These are phyloP conservation scores for Lepiota brunneoincarnata DNA, from an alignment of 768 basidiomycete species.

Conservation along the genomic window DNA sequence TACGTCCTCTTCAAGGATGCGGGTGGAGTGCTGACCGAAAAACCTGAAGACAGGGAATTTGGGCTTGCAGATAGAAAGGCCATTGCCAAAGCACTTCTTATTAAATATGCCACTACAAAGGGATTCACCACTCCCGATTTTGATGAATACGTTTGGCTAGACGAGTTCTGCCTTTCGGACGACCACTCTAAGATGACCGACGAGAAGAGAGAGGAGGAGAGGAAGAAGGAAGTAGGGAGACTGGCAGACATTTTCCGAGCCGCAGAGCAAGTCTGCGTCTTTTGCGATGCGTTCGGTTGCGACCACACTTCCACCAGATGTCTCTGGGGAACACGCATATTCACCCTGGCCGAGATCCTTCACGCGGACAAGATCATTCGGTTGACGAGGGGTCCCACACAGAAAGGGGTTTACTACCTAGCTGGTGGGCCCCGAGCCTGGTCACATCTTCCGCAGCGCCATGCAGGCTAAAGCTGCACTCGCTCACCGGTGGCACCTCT, in stretches of 20 bases:
- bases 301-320: slow-evolving; percentile 3
- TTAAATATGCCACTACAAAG: neutral
- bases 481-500: slow-evolving; percentile 16
- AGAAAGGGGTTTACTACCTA: neutral
- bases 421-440: neutral
- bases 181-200: neutral
- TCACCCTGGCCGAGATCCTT: slow-evolving; percentile 9
- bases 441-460: neutral
- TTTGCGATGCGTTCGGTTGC: slow-evolving; percentile 3
- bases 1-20: neutral
- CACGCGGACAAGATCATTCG: neutral
- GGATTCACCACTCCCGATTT: neutral
- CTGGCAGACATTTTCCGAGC: slow-evolving; percentile 9
- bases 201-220: neutral
- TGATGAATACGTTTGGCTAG: slow-evolving; percentile 8
- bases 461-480: slow-evolving; percentile 10
- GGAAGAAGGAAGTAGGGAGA: neutral
- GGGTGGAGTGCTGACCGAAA: neutral
- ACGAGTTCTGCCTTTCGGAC: slow-evolving; percentile 10
- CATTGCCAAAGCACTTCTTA: neutral
- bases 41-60: neutral
- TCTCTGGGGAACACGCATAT: slow-evolving; percentile 5
- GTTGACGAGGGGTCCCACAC: slow-evolving; percentile 1
- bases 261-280: slow-evolving; percentile 5
- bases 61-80: neutral